These are phyloP conservation scores for Agaricus sinodeliciosus DNA, from an alignment of 768 basidiomycete species.

Conservation along the genomic window DNA sequence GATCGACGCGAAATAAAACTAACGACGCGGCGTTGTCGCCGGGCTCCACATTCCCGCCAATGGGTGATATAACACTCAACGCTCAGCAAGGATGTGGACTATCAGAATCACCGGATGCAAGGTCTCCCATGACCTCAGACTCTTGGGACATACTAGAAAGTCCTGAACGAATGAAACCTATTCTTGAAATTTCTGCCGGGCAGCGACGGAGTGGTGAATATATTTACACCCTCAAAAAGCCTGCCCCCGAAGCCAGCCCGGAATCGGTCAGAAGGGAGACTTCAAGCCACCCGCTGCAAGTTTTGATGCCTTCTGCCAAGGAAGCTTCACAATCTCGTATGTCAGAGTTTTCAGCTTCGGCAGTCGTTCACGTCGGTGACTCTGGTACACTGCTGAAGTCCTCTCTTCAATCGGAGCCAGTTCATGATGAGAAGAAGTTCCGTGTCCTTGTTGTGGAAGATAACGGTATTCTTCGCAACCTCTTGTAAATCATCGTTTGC, in stretches of 20 bases:
- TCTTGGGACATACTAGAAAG: not conserved
- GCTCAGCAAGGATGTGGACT: not conserved
- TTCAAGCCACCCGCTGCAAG: not conserved
- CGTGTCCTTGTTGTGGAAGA: conserved; percentile 87
- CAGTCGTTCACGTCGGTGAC: conserved; percentile 47
- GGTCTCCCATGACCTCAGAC: no score
- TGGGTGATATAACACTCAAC: not conserved
- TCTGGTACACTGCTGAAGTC: conserved; percentile 67
- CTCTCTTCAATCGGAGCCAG: conserved; percentile 42
- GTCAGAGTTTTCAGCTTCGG: conserved; percentile 15
- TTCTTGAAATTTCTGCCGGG: not conserved
- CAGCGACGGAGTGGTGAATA: not conserved
- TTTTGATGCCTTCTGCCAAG: not conserved
- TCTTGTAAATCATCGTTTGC: conserved; percentile 51
- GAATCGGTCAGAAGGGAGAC: not conserved
- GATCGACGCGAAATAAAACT: not conserved
- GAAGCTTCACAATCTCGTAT: conserved; percentile 12
- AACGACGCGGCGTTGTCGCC: not conserved
- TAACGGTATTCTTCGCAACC: conserved; percentile 75
- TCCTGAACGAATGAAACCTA: not conserved
- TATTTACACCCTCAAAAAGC: not conserved
- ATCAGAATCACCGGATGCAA: not conserved
- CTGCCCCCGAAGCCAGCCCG: not conserved
- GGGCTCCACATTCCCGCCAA: not conserved
- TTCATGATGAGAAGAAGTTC: conserved; percentile 35